Conservation (phyloP, 1,139 yeast species). For the Magnusiomyces suaveolens region DNA sequence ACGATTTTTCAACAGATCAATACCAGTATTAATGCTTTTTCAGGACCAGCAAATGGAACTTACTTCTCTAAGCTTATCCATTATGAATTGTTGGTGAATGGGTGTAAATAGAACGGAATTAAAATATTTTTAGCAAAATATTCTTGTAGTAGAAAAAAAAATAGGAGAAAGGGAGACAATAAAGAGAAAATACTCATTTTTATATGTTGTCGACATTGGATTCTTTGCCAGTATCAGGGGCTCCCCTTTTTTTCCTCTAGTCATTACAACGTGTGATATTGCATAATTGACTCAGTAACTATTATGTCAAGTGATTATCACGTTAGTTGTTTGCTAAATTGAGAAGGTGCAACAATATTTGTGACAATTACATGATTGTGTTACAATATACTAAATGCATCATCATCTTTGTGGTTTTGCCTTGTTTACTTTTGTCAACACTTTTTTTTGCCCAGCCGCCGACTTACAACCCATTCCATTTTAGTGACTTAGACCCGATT, state of each 20-base stretch:
- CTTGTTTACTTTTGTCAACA: too few species aligned
- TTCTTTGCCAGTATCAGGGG: neutral
- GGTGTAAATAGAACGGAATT: neutral
- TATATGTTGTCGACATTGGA: neutral
- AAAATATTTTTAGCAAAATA: neutral
- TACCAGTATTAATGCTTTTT: neutral
- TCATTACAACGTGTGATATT: too few species aligned
- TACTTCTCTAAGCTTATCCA: slow-evolving; percentile 47
- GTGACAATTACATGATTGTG: too few species aligned
- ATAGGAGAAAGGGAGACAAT: neutral
- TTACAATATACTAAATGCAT: too few species aligned
- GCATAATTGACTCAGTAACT: too few species aligned
- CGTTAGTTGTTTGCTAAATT: too few species aligned
- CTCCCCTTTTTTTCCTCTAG: neutral
- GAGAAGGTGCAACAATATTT: too few species aligned
- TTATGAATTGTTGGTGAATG: slow-evolving; percentile 15
- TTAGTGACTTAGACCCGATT: neutral
- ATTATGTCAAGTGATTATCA: too few species aligned
- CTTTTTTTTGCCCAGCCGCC: neutral
- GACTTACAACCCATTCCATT: neutral
- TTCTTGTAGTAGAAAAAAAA: neutral
- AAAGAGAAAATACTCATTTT: neutral
- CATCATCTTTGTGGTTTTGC: too few species aligned
- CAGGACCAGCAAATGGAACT: slow-evolving; percentile 19
- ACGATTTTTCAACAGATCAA: neutral